These are phyloP conservation scores for Coprinopsis marcescibilis DNA, from an alignment of 768 basidiomycete genomes.

Conservation along the genomic window DNA sequence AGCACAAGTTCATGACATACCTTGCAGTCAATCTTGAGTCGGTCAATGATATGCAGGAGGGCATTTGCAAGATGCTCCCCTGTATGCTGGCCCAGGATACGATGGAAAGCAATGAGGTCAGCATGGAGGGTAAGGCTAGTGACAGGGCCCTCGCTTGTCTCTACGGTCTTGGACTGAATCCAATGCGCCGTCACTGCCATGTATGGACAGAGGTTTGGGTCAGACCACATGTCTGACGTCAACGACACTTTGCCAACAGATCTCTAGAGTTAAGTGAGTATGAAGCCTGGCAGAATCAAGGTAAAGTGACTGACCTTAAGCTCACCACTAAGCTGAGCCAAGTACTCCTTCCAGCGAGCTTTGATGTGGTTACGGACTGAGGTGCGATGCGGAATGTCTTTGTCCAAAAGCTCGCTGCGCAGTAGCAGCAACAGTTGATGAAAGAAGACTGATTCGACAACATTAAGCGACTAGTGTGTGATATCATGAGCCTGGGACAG, in stretches of 20 bases:
- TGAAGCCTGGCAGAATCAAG: neutral
- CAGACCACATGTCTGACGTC: constrained; percentile 31
- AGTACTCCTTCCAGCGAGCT: constrained; percentile 17
- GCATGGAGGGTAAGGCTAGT: too few species aligned
- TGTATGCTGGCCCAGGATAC: too few species aligned
- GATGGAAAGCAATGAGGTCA: too few species aligned
- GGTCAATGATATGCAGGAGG: too few species aligned
- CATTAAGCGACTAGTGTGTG: constrained; percentile 29
- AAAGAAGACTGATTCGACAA: constrained; percentile 30
- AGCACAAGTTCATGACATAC: too few species aligned
- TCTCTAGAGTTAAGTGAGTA: constrained; percentile 12
- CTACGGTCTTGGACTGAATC: too few species aligned
- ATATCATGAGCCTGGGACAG: neutral
- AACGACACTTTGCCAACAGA: constrained; percentile 24
- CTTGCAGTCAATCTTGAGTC: too few species aligned
- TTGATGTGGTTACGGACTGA: constrained; percentile 23
- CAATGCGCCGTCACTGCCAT: too few species aligned
- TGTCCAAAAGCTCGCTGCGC: constrained; percentile 17
- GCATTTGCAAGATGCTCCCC: too few species aligned
- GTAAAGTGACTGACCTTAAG: constrained; percentile 18
- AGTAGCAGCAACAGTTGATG: constrained; percentile 25
- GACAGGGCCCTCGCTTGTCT: too few species aligned
- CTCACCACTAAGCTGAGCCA: constrained; percentile 16
- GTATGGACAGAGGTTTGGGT: constrained; percentile 20
- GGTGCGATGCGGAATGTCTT: constrained; percentile 30